Evolutionary conservation across 805 yeast species (phyloP).

Genomic region (Zygotorulaspora danielsina): DNA sequence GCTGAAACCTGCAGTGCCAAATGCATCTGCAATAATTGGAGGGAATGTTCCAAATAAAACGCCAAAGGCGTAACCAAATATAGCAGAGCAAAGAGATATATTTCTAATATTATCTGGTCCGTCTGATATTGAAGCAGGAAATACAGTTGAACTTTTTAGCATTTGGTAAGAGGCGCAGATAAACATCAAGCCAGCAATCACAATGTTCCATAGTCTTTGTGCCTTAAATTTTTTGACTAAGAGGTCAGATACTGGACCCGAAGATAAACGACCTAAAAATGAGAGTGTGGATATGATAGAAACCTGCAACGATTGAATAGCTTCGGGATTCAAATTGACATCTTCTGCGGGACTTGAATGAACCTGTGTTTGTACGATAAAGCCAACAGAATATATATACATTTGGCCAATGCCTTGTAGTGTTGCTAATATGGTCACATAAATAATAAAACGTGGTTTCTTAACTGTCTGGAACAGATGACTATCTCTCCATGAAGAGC

Average conservation of each 20-base stretch:
- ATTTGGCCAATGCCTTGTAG: conserved; percentile 65
- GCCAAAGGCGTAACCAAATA: conserved; percentile 67
- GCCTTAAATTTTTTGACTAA: conserved; percentile 47
- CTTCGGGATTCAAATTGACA: conserved; percentile 34
- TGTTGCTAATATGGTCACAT: conserved; percentile 51
- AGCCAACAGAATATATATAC: conserved; percentile 71
- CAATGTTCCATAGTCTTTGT: conserved; percentile 64
- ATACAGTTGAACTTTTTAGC: conserved; percentile 1
- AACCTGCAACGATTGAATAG: conserved; percentile 66
- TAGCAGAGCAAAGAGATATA: conserved; percentile 47
- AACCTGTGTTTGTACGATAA: conserved; percentile 52
- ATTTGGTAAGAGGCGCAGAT: conserved; percentile 36
- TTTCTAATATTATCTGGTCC: conserved; percentile 35
- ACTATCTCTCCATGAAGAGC: conserved; percentile 12
- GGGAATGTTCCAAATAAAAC: conserved; percentile 71
- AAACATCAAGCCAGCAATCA: conserved; percentile 39
- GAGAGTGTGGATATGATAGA: conserved; percentile 61
- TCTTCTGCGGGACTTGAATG: conserved; percentile 26
- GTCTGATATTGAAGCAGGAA: conserved; percentile 1
- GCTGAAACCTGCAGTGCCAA: conserved; percentile 64
- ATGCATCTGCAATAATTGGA: conserved; percentile 66
- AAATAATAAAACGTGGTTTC: conserved; percentile 43
- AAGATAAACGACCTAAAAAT: conserved; percentile 56
- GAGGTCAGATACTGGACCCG: conserved; percentile 65
- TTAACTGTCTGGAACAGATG: conserved; percentile 24